Conservation (phyloP, 2,329 filamentous ascomycete species). For the Sporothrix pseudoabietina region DNA sequence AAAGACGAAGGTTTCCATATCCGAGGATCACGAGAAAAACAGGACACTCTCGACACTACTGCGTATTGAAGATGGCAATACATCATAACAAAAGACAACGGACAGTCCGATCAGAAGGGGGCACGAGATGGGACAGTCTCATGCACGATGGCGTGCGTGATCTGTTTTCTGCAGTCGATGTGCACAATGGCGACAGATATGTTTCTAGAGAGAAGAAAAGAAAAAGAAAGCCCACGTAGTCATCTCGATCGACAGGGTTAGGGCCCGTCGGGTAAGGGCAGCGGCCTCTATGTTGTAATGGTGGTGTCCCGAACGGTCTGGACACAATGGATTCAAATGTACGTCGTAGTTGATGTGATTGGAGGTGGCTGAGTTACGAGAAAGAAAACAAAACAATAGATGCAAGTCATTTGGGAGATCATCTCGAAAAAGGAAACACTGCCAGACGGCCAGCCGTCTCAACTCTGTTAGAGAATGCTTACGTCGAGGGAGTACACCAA, state of each 20-base stretch:
- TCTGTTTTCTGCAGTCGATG: not conserved
- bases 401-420: not conserved
- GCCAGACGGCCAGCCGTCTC: not conserved
- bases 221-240: not conserved
- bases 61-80: too few relatives aligned
- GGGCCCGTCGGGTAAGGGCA: not conserved
- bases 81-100: not conserved
- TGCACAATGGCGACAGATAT: not conserved
- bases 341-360: not conserved
- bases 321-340: not conserved
- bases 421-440: not conserved
- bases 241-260: constrained; percentile 24
- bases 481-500: too few relatives aligned
- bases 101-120: not conserved
- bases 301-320: not conserved
- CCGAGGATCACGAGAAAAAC: not conserved
- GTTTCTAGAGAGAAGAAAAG: not conserved
- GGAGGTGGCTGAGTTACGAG: not conserved
- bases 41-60: not conserved
- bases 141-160: constrained; percentile 22
- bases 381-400: not conserved
- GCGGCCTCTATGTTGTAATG: not conserved
- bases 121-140: not conserved
- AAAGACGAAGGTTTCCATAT: not conserved
- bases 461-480: constrained; percentile 10